Base-by-base conservation (phyloP, 805 yeast genomes). In the Pachysolen tannophilus region DNA sequence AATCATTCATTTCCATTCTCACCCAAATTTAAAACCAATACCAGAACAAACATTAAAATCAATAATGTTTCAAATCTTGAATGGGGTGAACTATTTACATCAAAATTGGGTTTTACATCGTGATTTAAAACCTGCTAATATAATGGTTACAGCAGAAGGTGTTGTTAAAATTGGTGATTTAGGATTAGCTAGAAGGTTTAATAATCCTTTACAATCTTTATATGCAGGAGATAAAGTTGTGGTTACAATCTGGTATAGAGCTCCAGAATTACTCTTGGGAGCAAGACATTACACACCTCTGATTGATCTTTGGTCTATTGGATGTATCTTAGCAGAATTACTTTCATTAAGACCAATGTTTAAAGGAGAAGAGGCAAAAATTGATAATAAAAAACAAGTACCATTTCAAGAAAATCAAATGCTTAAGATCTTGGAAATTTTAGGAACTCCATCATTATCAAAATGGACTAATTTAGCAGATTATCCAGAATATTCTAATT, bases 301-400 rank as follows among this genome's bases (percentile, higher is more conserved):
- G 0, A 78, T 92, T 33, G 95, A 92, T 60, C 55, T 84, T 24
- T 88, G 97, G 97, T 95, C 97, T 0, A 85, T 84, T 4, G 97
- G 97, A 0, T 88, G 97, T 55, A 88, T 88, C 4, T 63, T 90
- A 45, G 97, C 96, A 0, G 99, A 92, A 53, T 61, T 92, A 34
- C 63, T 92, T 10, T 84, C 95, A 1, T 59, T 92, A 21, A 63
- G 95, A 47, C 99, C 99, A 0, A 79, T 92, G 8, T 92, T 92
- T 62, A 92, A 92, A 55, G 98, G 98, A 35, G 98, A 92, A 58
- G 99, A 92, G 52, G 92, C 95, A 10, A 90, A 90, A 48, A 82
- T 90, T 72, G 97, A 88, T 54, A 83, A 82, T 45, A 90, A 87
- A 51, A 88, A 90, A 51, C 81, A 78, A 37, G 88, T 90, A 4